phyloP scores from a whole-genome alignment of 192 early-diverging fungal genomes.

The Entomortierella chlamydospora region DNA sequence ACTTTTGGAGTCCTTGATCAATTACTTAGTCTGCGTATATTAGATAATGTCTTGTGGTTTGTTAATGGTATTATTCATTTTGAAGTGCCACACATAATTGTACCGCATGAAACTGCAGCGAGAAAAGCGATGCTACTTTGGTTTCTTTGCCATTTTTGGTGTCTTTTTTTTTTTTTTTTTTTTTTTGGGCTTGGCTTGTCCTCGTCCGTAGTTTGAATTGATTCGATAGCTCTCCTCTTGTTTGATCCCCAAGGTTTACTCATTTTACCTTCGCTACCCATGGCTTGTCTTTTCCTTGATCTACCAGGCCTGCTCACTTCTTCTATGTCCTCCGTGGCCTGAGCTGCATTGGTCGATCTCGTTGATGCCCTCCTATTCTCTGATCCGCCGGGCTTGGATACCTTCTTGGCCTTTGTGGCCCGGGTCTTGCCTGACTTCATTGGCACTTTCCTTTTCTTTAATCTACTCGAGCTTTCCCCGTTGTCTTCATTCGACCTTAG shows the following conservation, averaged over 20 bases:
- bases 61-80: no score
- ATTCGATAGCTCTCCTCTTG: background rate
- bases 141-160: no score
- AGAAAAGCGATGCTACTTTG: background rate
- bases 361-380: no score
- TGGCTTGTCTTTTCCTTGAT: background rate
- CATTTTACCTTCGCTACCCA: background rate
- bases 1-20: no score
- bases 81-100: no score
- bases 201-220: background rate
- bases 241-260: background rate
- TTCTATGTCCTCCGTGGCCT: no score
- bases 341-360: no score
- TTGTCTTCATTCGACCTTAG: background rate
- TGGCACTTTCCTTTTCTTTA: slow-evolving; percentile 1
- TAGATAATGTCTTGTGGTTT: no score
- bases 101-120: no score
- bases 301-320: no score
- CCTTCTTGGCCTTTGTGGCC: background rate
- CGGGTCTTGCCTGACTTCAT: background rate
- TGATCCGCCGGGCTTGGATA: background rate
- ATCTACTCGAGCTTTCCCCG: background rate
- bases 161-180: background rate
- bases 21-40: no score
- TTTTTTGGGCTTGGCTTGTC: background rate